phyloP scores from a whole-genome alignment of 768 basidiomycete genomes.

The Boletellus sp. region DNA sequence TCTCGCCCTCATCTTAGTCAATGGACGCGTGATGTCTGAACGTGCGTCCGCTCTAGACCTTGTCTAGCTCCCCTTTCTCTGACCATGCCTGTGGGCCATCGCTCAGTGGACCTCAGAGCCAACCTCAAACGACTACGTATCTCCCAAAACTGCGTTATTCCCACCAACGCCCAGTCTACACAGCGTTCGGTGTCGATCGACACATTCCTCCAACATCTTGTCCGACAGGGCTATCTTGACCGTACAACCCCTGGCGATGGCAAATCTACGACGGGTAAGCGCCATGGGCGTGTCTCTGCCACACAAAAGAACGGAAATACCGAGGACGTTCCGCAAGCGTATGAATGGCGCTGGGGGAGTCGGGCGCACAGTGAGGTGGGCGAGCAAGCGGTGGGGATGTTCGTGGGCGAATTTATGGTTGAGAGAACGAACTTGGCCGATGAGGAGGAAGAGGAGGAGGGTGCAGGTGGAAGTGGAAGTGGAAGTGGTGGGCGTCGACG shows the following conservation, averaged over 20 bases:
- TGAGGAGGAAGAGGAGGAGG: constrained; percentile 19
- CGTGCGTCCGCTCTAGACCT: constrained; percentile 41
- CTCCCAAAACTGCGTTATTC: constrained; percentile 43
- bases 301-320: constrained; percentile 35
- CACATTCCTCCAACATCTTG: constrained; percentile 57
- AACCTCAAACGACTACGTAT: constrained; percentile 71
- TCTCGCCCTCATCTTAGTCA: constrained; percentile 79
- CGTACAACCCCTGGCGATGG: constrained; percentile 51
- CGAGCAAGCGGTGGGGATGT: constrained; percentile 68
- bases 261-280: constrained; percentile 45
- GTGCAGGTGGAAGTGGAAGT: background rate
- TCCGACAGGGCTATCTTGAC: constrained; percentile 78
- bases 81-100: background rate
- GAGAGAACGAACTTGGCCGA: constrained; percentile 15
- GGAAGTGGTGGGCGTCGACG: constrained; percentile 4
- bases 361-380: constrained; percentile 80
- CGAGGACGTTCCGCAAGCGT: constrained; percentile 28
- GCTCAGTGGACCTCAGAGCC: constrained; percentile 65
- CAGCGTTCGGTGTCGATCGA: constrained; percentile 57
- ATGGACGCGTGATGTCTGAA: constrained; percentile 70
- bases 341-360: constrained; percentile 84
- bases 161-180: constrained; percentile 48
- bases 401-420: constrained; percentile 77
- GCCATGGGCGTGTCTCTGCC: constrained; percentile 51
- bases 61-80: background rate